phyloP scores from a whole-genome alignment of 164 flowering plant genomes.

The Berberis thunbergii region DNA sequence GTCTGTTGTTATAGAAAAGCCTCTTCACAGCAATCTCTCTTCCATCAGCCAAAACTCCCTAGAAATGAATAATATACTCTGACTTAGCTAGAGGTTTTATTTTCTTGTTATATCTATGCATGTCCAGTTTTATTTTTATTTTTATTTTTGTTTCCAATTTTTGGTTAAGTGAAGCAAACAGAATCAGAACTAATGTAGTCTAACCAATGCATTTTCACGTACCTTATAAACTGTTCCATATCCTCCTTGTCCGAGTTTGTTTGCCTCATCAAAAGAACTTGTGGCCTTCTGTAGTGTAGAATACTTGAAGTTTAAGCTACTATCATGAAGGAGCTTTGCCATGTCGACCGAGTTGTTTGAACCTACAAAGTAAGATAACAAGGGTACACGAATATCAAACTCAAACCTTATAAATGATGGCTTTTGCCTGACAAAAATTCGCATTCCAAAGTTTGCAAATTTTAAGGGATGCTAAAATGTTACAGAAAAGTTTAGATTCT shows the following conservation, averaged over 20 bases:
- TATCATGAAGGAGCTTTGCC: slow-evolving; percentile 47
- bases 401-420: background rate
- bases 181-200: background rate
- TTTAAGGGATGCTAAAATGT: no score
- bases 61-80: background rate
- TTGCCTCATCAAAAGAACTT: slow-evolving; percentile 18
- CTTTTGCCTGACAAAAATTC: no score
- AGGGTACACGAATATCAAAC: background rate
- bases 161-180: no score
- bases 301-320: slow-evolving; percentile 47
- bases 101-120: background rate
- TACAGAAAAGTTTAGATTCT: no score
- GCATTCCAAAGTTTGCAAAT: no score
- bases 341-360: slow-evolving; percentile 37
- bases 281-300: slow-evolving; percentile 39
- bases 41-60: slow-evolving; percentile 44
- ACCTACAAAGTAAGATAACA: slow-evolving; percentile 20
- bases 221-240: slow-evolving; percentile 25
- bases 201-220: background rate
- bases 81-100: background rate
- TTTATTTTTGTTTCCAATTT: no score
- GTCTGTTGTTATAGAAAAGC: slow-evolving; percentile 16
- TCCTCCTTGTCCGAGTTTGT: slow-evolving; percentile 46
- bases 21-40: slow-evolving; percentile 50
- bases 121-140: no score